A percentile compares a stretch with the other conserved stretches of the same genome.
phyloP scores from a whole-genome alignment of 2,329 filamentous ascomycete genomes.

The Akanthomyces uredinophilus region DNA sequence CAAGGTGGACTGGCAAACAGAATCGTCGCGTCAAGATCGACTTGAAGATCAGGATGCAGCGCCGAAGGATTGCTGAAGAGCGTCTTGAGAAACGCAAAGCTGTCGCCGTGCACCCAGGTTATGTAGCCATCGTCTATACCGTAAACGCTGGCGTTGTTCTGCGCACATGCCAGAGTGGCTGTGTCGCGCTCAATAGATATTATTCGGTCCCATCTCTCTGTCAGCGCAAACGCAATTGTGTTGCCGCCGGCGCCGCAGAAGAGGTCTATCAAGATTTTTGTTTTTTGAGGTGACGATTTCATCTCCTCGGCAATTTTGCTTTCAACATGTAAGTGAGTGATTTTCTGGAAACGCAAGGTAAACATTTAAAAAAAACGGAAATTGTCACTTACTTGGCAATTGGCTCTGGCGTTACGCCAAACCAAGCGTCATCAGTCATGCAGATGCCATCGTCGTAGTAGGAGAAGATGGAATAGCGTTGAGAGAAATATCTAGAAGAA shows the following conservation, averaged over 20 bases:
- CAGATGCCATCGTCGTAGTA: constrained; percentile 81
- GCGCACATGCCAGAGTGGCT: constrained; percentile 77
- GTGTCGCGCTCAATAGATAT: constrained; percentile 85
- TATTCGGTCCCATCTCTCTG: constrained; percentile 71
- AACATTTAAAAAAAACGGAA: neutral
- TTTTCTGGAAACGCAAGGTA: neutral
- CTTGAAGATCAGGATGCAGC: constrained; percentile 35
- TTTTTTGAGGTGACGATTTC: constrained; percentile 46
- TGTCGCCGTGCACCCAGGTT: constrained; percentile 82
- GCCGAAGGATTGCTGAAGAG: constrained; percentile 32
- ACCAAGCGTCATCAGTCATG: constrained; percentile 94
- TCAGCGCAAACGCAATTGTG: constrained; percentile 85
- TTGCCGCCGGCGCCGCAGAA: constrained; percentile 94
- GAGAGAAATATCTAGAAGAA: constrained; percentile 74
- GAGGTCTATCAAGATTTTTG: constrained; percentile 71
- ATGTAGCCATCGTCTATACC: constrained; percentile 68
- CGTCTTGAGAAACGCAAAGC: constrained; percentile 65
- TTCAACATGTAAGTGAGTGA: constrained; percentile 20
- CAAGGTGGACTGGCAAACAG: constrained; percentile 57
- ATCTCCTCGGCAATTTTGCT: constrained; percentile 75
- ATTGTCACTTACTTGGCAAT: constrained; percentile 64
- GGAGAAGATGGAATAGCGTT: constrained; percentile 82
- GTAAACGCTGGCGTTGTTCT: constrained; percentile 85
- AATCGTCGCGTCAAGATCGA: constrained; percentile 39
- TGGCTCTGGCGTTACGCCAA: constrained; percentile 90